phyloP scores from a whole-genome alignment of 2,329 filamentous ascomycete genomes.

The Anthostomella pinea region DNA sequence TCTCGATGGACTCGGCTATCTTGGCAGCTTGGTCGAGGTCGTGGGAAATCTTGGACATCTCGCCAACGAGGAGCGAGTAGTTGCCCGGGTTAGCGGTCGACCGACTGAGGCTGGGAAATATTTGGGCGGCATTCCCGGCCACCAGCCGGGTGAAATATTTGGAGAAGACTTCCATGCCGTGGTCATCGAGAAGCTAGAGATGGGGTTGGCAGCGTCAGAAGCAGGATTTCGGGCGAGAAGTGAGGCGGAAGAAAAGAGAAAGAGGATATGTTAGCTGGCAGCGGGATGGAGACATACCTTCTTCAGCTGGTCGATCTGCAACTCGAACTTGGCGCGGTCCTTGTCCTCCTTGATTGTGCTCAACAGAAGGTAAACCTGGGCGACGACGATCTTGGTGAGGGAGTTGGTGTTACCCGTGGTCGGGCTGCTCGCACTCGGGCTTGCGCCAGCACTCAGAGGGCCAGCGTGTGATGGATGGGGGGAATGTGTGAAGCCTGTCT shows the following conservation, averaged over 20 bases:
- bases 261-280: no score
- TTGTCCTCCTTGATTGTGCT: slow-evolving; percentile 95
- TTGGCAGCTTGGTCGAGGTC: slow-evolving; percentile 81
- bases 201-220: slow-evolving; percentile 1
- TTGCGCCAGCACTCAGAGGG: slow-evolving; percentile 58
- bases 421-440: slow-evolving; percentile 60
- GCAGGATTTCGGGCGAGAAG: slow-evolving; percentile 13
- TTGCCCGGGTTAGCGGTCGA: slow-evolving; percentile 73
- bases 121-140: slow-evolving; percentile 83
- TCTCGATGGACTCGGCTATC: slow-evolving; percentile 91
- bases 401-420: slow-evolving; percentile 55
- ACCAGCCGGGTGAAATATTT: slow-evolving; percentile 94
- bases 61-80: slow-evolving; percentile 76
- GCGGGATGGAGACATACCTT: no score
- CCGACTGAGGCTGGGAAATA: slow-evolving; percentile 79
- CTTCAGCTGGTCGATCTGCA: slow-evolving; percentile 84
- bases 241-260: neutral
- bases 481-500: slow-evolving; percentile 55
- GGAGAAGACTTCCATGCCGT: slow-evolving; percentile 98
- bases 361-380: slow-evolving; percentile 90
- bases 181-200: slow-evolving; percentile 86
- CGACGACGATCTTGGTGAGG: slow-evolving; percentile 89
- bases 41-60: slow-evolving; percentile 81
- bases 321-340: slow-evolving; percentile 85
- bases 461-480: slow-evolving; percentile 56